Percentiles rank a stretch among this genome's conserved stretches.
phyloP scores from a whole-genome alignment of 2,329 filamentous ascomycete genomes.

The Alternaria sp. region DNA sequence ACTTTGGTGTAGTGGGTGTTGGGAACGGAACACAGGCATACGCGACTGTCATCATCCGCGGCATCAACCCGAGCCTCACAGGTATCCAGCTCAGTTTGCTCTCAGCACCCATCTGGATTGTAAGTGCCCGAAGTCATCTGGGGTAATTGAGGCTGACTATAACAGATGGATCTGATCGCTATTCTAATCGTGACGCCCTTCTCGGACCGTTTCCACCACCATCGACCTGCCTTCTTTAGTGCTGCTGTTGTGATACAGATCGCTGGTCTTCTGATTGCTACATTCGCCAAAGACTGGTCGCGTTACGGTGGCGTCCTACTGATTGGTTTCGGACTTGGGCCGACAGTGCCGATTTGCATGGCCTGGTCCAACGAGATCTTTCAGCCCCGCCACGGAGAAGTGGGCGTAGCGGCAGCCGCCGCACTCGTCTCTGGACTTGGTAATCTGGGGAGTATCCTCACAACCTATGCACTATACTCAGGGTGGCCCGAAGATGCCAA shows the following conservation, averaged over 20 bases:
- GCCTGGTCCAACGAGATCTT: conserved; percentile 92
- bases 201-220: conserved; percentile 83
- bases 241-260: conserved; percentile 80
- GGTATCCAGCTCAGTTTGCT: conserved; percentile 79
- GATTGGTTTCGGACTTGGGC: conserved; percentile 87
- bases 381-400: conserved; percentile 85
- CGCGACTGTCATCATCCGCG: conserved; percentile 82
- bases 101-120: conserved; percentile 91
- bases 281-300: conserved; percentile 81
- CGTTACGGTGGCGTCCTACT: conserved; percentile 88
- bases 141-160: conserved; percentile 11
- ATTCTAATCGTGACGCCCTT: conserved; percentile 86
- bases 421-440: conserved; percentile 87
- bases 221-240: conserved; percentile 82
- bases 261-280: conserved; percentile 77
- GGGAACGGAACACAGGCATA: conserved; percentile 91
- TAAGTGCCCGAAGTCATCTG: conserved; percentile 52
- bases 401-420: conserved; percentile 84
- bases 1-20: conserved; percentile 92
- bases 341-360: conserved; percentile 93
- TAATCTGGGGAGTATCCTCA: conserved; percentile 84
- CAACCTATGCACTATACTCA: conserved; percentile 86
- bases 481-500: conserved; percentile 79
- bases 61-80: conserved; percentile 75
- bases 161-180: conserved; percentile 81